Base-by-base conservation (phyloP, 1,284 basidiomycete genomes). In the Moniliella sp. region DNA sequence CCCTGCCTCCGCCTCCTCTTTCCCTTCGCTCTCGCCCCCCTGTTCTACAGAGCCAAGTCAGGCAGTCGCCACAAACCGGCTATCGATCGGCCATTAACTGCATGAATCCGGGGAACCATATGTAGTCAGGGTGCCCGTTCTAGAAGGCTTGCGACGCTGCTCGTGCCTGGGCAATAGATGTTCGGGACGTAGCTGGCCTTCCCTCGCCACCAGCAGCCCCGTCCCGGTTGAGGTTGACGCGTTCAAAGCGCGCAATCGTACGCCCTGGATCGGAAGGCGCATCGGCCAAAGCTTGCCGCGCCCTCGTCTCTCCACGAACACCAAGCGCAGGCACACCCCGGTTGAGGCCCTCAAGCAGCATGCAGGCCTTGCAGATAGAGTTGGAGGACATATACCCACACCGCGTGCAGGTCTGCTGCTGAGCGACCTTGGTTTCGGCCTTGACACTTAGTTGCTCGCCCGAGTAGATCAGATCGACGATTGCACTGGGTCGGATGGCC, bases 401-500 rank as follows among this genome's bases (percentile, higher is more conserved):
- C n/a, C 56, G 30, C 21, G 15, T n/a, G 29, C 56, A 59, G 4
- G 38, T 40, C 25, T 17, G 33, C 38, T 57, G 42, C 25, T 45
- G 42, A 3, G 46, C 39, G 25, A 50, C 43, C 27, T 37, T 47
- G 19, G 43, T 46, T 36, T 49, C 39, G 25, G 48, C 40, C 25
- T 43, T 50, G 3, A 39, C 33, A 7, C 25, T 47, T 28, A 59
- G 35, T 16, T 46, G 43, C 33, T 59, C 55, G 15, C 50, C 48
- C 7, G 42, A 40, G 15, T 48, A 80, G 32, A 97, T 93, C 42
- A 97, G 91, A 57, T 99, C 88, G 37, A 99, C 80, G 43, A 97
- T 93, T 2, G 81, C 79, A 47, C 77, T 81, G 0, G 91, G 84
- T 12, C 88, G 70, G 19, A 86, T 75, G 0, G 77, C 78, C 64